Conservation (phyloP, 352 stramenopile species). For the Pythium sp. region DNA sequence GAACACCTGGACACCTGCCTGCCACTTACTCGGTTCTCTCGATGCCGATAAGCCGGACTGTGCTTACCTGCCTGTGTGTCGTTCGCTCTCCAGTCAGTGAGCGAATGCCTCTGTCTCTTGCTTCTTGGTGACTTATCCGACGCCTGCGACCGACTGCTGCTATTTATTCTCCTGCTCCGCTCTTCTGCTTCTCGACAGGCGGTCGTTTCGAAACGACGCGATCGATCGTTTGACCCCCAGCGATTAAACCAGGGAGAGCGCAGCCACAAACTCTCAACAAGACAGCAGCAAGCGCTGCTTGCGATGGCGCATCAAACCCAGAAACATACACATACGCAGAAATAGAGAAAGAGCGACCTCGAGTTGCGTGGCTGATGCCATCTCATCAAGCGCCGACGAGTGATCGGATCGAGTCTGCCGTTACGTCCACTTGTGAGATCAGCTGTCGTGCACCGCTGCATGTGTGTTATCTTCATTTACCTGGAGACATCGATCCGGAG, state of each 20-base stretch:
- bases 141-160: neutral
- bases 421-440: neutral
- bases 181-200: neutral
- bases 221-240: neutral
- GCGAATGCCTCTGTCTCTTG: neutral
- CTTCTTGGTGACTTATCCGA: constrained; percentile 1
- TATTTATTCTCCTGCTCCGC: neutral
- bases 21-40: neutral
- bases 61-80: neutral
- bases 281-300: neutral
- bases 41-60: neutral
- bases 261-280: neutral
- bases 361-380: constrained; percentile 3
- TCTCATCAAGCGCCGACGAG: constrained; percentile 1
- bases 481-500: neutral
- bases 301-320: neutral
- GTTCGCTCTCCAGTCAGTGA: neutral
- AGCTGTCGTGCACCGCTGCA: neutral
- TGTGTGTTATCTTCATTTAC: too few relatives aligned
- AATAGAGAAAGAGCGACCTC: neutral
- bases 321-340: neutral
- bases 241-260: neutral
- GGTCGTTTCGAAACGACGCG: constrained; percentile 9
- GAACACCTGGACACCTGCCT: neutral
- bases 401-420: neutral